Conservation (phyloP, 495 filamentous ascomycete genomes). For the Achaetomiella virescens region DNA sequence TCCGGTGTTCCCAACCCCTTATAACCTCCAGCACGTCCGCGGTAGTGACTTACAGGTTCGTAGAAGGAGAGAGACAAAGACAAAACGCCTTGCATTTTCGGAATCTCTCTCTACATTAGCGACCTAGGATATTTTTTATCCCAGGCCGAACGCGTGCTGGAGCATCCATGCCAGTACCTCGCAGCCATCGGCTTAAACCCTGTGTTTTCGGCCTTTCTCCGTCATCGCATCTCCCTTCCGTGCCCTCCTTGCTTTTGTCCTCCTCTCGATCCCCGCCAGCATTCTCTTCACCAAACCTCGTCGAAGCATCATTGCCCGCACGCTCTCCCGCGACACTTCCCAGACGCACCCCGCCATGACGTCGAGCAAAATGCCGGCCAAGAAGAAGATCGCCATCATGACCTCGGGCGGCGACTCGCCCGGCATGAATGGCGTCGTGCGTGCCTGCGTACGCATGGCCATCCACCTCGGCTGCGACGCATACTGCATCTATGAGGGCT, state of each 20-base stretch:
- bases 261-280: conserved; percentile 20
- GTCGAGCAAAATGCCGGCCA: conserved; percentile 35
- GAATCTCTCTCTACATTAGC: background rate
- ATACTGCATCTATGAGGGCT: conserved; percentile 90
- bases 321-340: background rate
- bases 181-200: conserved; percentile 6
- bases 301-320: background rate
- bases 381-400: conserved; percentile 88
- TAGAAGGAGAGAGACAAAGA: background rate
- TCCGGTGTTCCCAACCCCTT: background rate
- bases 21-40: background rate
- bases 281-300: conserved; percentile 12
- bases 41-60: background rate
- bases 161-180: conserved; percentile 21
- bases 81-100: background rate
- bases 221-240: conserved; percentile 22
- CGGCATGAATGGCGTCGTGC: conserved; percentile 93
- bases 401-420: conserved; percentile 96
- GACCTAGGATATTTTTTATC: conserved; percentile 9
- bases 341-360: background rate
- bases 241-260: conserved; percentile 19
- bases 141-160: conserved; percentile 21
- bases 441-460: conserved; percentile 89
- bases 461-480: conserved; percentile 82
- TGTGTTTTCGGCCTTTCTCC: conserved; percentile 21